Percentiles rank a stretch among this genome's conserved stretches.
Evolutionary conservation across 164 flowering plant genomes (phyloP).

Genomic region (Stephania cephalantha): DNA sequence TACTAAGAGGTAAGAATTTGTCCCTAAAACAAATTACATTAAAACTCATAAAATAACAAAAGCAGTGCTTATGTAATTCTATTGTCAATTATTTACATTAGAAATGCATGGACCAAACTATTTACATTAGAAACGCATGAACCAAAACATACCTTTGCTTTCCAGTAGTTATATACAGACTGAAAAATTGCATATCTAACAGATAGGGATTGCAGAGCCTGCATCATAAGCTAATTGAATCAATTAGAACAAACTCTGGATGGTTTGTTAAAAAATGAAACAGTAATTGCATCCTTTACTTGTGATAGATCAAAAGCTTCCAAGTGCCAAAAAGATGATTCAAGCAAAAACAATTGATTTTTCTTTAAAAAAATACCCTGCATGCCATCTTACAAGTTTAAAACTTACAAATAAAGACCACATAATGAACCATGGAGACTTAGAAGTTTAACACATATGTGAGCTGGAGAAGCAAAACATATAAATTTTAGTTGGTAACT

Average conservation of each 20-base stretch:
- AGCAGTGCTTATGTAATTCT: background rate
- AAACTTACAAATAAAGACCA: background rate
- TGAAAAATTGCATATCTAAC: conserved; percentile 56
- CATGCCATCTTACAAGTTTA: background rate
- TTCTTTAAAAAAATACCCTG: background rate
- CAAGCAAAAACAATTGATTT: background rate
- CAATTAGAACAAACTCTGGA: background rate
- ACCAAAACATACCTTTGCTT: conserved; percentile 56
- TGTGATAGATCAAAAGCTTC: background rate
- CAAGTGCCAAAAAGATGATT: background rate
- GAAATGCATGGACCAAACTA: background rate
- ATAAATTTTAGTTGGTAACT: background rate
- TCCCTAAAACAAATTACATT: background rate
- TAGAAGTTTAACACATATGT: background rate
- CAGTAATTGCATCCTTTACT: background rate
- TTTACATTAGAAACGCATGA: background rate
- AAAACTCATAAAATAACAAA: background rate
- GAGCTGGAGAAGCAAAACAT: no score
- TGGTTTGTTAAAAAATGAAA: background rate
- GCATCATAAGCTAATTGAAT: conserved; percentile 17
- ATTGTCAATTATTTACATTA: background rate
- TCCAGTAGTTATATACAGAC: conserved; percentile 82
- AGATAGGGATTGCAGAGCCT: conserved; percentile 70
- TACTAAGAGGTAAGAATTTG: conserved; percentile 3
- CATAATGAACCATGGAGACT: background rate